Evolutionary conservation across 2,329 filamentous ascomycete species (phyloP), one percentile per base, ranked within the genome.

Genomic region (Orbilia quercus): DNA sequence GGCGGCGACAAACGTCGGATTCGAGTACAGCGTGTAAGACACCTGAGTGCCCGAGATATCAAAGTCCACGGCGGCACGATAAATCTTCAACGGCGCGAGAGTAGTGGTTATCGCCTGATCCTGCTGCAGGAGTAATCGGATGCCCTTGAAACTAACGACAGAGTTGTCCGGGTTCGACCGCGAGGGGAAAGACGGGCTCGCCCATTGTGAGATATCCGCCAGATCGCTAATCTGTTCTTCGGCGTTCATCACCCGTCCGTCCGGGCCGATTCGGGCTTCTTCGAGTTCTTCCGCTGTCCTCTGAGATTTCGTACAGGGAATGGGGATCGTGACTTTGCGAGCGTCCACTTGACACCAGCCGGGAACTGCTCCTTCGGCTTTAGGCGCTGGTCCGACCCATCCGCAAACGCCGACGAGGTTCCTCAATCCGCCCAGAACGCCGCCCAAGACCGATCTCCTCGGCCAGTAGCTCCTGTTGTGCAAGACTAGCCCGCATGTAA

Each of bases 1-100:
- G 1, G 72, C 72, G 7, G 72, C 65, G 36, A 75, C 72, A 40
- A 75, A 75, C 7, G 72, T 75, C 14, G 72, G 72, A 50, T 75
- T 75, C 22, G 58, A 70, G 23, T 75, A 75, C 2, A 75, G 59
- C 22, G 72, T 75, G 22, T 70, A 75, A 12, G 72, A 70, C 1
- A 65, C 72, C 47, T 45, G 20, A 11, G 34, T 48, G 6, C 72
- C 72, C 25, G 59, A 65, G 48, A 75, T 66, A 57, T 75, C 66
- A 34, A 75, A 75, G 51, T 75, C 72, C 22, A 75, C 45, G 2
- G 54, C 60, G 7, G 72, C 72, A 20, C 72, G 47, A 38, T 75
- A 75, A 38, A 73, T 66, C 23, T 73, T 73, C 16, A 73, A 28
- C 1, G 69, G 69, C 4, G 69, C 38, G 2, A 73, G 40, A 7